Evolutionary conservation across 805 yeast species (phyloP), one percentile per base, ranked within the genome.

Genomic region (Zygoascus ofunaensis): DNA sequence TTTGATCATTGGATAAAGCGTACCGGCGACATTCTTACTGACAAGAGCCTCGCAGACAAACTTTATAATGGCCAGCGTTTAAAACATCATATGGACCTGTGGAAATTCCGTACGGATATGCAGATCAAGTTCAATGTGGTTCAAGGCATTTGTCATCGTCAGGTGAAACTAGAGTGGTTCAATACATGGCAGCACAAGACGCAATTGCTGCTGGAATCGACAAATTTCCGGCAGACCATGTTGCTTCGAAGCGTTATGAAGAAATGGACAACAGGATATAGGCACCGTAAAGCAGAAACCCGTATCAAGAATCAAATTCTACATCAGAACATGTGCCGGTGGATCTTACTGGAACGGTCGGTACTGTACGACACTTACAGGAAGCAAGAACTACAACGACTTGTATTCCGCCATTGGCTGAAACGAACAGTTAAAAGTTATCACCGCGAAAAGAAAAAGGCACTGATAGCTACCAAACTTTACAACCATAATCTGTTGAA

Each of bases 201-300:
- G 17, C 39, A 18, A 17, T 35, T 34, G 12, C 8, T 7, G 19
- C 21, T 20, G 21, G 54, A 52, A 39, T 47, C 52, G 4, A 41
- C 33, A 12, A 32, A 50, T 34, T 51, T 52, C 30, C 24, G 49
- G 23, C n/a, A 15, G 5, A 43, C 42, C 38, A 51, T 46, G 49
- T 40, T 42, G 4, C 30, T 20, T 14, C 32, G 38, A 17, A 32
- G 42, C n/a, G 36, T 41, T 3, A 37, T 51, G 21, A 30, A 42
- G 39, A 21, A 28, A 8, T 52, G 55, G 55, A 37, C 41, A 22
- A 33, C 44, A 5, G 28, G 21, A 4, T 18, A 46, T 12, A 24
- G 38, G 24, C 40, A 36, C 14, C 14, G 20, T 4, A 24, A 18
- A 5, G 30, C 33, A 5, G 32, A 46, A 28, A 18, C 21, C 2